Percentiles rank a stretch among this genome's conserved stretches.
Conservation (phyloP, 306 rosid genomes). For the Glycine latifolia region DNA sequence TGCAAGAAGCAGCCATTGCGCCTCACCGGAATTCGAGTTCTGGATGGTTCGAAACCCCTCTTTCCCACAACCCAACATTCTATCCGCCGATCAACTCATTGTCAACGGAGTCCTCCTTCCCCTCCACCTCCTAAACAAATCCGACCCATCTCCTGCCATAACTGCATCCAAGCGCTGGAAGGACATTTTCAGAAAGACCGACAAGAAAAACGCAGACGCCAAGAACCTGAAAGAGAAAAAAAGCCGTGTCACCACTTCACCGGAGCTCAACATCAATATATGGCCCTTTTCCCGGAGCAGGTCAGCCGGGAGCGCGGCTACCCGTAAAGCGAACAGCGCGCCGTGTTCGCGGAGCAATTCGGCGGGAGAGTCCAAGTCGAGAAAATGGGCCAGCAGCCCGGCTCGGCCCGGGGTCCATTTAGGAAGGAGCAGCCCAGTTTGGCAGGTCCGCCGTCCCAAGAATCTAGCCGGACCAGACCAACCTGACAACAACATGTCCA, state of each 20-base stretch:
- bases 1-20: neutral
- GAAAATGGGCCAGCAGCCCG: slow-evolving; percentile 85
- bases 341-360: slow-evolving; percentile 96
- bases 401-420: slow-evolving; percentile 76
- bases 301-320: slow-evolving; percentile 69
- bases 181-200: slow-evolving; percentile 71
- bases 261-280: slow-evolving; percentile 85
- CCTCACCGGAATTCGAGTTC: slow-evolving; percentile 95
- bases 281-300: slow-evolving; percentile 95
- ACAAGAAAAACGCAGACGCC: slow-evolving; percentile 44
- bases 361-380: slow-evolving; percentile 84
- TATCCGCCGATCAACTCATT: slow-evolving; percentile 83
- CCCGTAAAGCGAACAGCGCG: slow-evolving; percentile 83
- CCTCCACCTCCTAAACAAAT: slow-evolving; percentile 56
- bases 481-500: slow-evolving; percentile 42
- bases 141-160: slow-evolving; percentile 35
- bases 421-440: slow-evolving; percentile 93
- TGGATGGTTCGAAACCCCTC: slow-evolving; percentile 85
- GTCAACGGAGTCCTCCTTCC: slow-evolving; percentile 83
- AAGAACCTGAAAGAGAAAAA: slow-evolving; percentile 44
- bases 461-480: neutral
- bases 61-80: slow-evolving; percentile 67
- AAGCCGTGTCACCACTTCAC: slow-evolving; percentile 43
- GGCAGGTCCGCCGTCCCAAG: slow-evolving; percentile 79
- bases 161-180: slow-evolving; percentile 67